Evolutionary conservation across 2,329 filamentous ascomycete species (phyloP), one percentile per base, ranked within the genome.

Genomic region (Alternaria gaisen): DNA sequence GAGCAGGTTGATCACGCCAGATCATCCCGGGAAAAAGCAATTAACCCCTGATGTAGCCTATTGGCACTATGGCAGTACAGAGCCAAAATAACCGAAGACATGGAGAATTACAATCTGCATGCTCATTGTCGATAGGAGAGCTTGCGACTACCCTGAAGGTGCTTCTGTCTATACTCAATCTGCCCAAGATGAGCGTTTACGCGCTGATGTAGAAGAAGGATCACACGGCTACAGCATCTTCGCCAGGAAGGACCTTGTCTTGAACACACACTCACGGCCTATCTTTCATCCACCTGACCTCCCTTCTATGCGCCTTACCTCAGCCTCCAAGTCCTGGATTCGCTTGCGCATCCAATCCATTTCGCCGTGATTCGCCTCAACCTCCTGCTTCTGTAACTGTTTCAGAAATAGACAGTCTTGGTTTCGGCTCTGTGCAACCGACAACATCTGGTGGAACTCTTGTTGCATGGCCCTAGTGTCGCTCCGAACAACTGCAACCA

Each of bases 1-100:
- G 14, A 24, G 6, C 28, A 38, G 40, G 47, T 14, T 24, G 34
- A 43, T 38, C 40, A 53, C 51, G 47, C 36, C n/a, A 12, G 16
- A 26, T 36, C 30, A 50, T 40, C 24, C 42, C 38, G 42, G 43
- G 51, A 58, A 53, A 47, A 53, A 58, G 42, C 18, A 42, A 53
- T 16, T 7, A 38, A 42, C 14, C 26, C 22, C 32, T 32, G 11
- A 48, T 58, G 24, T 28, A 30, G 41, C 47, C 46, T 36, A 50
- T 50, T 24, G 46, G 46, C 14, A 50, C 46, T n/a, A 48, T 10
- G 16, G 30, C 46, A 20, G 11, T 18, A 24, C 11, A 50, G 22
- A 30, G 32, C 30, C 36, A 18, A 50, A 24, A 14, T 50, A 50
- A 50, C 30, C 46, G 46, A 50, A 5, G 10, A 36, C 6, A 48